Conservation (phyloP, 2,329 filamentous ascomycete genomes). For the Trichoderma polysporum region DNA sequence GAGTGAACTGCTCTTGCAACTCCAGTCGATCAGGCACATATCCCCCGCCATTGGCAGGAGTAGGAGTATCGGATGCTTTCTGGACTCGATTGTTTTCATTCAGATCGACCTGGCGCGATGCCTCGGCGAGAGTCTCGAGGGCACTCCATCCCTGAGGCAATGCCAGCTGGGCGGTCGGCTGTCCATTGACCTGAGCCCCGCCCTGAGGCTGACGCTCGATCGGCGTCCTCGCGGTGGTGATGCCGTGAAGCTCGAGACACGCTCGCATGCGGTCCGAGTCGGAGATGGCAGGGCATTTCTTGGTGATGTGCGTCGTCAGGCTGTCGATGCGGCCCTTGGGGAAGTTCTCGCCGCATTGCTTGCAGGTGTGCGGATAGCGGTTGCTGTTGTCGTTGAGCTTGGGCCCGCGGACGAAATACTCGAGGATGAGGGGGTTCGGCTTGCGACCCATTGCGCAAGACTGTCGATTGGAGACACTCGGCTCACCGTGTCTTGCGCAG, state of each 20-base stretch:
- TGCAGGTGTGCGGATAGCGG: slow-evolving; percentile 88
- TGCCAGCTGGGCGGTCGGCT: slow-evolving; percentile 31
- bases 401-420: slow-evolving; percentile 83
- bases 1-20: slow-evolving; percentile 58
- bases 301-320: slow-evolving; percentile 76
- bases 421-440: slow-evolving; percentile 79
- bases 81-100: slow-evolving; percentile 59
- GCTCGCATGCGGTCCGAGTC: slow-evolving; percentile 74
- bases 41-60: slow-evolving; percentile 26
- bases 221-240: slow-evolving; percentile 51
- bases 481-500: slow-evolving; percentile 26
- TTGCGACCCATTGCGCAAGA: slow-evolving; percentile 69
- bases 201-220: slow-evolving; percentile 32
- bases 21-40: slow-evolving; percentile 46
- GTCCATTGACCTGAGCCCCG: slow-evolving; percentile 33
- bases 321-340: slow-evolving; percentile 86
- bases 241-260: slow-evolving; percentile 68
- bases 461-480: slow-evolving; percentile 29
- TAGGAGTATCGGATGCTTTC: slow-evolving; percentile 36
- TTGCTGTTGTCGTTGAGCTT: slow-evolving; percentile 90
- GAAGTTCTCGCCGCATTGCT: slow-evolving; percentile 82
- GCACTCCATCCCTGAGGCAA: slow-evolving; percentile 69
- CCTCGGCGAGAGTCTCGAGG: slow-evolving; percentile 83
- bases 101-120: slow-evolving; percentile 75
- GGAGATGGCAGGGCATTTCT: slow-evolving; percentile 79